Conservation (phyloP, 2,329 filamentous ascomycete genomes). For the Hypomyces rosellus region DNA sequence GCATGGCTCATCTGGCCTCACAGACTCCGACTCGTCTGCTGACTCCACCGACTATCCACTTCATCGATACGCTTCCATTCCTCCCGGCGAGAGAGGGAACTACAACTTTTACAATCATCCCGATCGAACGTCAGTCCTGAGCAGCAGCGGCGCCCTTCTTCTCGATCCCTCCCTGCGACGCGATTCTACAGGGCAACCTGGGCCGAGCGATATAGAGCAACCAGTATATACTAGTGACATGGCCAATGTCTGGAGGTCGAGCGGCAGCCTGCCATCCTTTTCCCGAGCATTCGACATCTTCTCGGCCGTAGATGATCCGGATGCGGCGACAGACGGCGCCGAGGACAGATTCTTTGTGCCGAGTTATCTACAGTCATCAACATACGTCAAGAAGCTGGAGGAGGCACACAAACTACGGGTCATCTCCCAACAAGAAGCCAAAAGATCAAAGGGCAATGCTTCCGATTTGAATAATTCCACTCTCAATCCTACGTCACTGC, state of each 20-base stretch:
- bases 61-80: conserved; percentile 24
- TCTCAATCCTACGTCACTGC: conserved; percentile 35
- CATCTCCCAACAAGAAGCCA: conserved; percentile 43
- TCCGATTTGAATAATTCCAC: conserved; percentile 48
- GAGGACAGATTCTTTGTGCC: conserved; percentile 65
- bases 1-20: conserved; percentile 20
- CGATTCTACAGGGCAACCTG: conserved; percentile 4
- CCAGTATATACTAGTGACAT: conserved; percentile 24
- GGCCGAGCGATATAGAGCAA: conserved; percentile 26
- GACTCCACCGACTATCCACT: conserved; percentile 11
- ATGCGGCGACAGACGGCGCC: conserved; percentile 20
- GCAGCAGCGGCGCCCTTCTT: conserved; percentile 35
- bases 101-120: conserved; percentile 37
- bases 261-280: conserved; percentile 35
- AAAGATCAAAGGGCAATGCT: conserved; percentile 16
- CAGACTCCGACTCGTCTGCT: conserved; percentile 19
- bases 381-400: conserved; percentile 70
- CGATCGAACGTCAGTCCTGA: conserved; percentile 39
- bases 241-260: conserved; percentile 18
- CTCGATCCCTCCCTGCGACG: conserved; percentile 12
- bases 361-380: conserved; percentile 72
- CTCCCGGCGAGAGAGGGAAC: conserved; percentile 29
- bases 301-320: conserved; percentile 27
- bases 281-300: conserved; percentile 50
- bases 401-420: conserved; percentile 60